Base-by-base conservation (phyloP, 129 eudicot genomes). In the Scalesia atractyloides region DNA sequence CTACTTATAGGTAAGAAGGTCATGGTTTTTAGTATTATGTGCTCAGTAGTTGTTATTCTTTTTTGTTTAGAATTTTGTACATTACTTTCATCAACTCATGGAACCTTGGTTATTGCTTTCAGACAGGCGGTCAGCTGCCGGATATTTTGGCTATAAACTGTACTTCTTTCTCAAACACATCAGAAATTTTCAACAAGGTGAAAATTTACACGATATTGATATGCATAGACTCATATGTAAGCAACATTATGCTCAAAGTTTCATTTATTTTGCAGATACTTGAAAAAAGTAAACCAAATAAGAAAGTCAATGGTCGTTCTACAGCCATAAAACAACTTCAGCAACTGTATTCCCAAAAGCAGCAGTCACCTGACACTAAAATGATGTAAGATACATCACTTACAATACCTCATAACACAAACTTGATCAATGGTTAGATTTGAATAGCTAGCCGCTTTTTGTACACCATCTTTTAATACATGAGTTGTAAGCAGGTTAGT, bases 161-260 rank as follows among this genome's bases (percentile, higher is more conserved):
- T 62, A 73, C 77, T 17, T 73, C 77, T 61, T 51, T 61, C 49
- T 47, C 77, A 73, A 73, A 9, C 62, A 73, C 77, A 47, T 73
- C 70, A 18, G 95, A 89, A 73, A 75, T 87, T 59, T 47, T 67
- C 88, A 65, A 89, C 74, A 91, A 95, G 97, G 96, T 92, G 84
- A 36, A n/a, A 17, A 26, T n/a, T 4, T 17, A 70, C 58, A 50
- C 0, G 30, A 69, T 34, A 7, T 22, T 50, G 4, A 30, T 67
- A 49, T 50, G 52, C 75, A 12, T 54, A 15, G 51, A 54, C 62
- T 66, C 67, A 22, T 51, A 39, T 43, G 82, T 54, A 68, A 68
- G 64, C 52, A 46, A 18, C n/a, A 37, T 78, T 44, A 26, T 75
- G 36, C 73, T 70, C 16, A 66, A 43, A 75, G 11, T 14, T 60